Conservation (phyloP, 257 asterid genomes). For the Plectranthus barbatus region DNA sequence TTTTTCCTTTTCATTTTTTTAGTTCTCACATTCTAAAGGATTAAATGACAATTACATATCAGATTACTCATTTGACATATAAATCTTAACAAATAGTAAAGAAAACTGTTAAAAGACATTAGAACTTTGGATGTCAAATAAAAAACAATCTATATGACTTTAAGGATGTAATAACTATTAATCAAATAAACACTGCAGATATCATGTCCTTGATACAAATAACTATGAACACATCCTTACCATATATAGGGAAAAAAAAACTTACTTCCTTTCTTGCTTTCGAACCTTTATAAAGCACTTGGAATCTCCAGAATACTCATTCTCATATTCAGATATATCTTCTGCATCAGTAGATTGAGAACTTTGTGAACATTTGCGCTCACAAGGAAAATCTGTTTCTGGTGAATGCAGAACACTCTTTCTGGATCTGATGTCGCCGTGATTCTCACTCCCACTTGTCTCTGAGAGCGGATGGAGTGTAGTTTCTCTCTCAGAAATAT, state of each 20-base stretch:
- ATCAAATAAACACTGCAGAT: background rate
- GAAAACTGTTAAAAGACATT: background rate
- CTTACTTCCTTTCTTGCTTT: conserved; percentile 40
- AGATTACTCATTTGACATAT: background rate
- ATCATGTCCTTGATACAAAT: conserved; percentile 7
- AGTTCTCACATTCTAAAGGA: background rate
- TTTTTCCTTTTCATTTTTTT: background rate
- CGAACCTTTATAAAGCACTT: conserved; percentile 26
- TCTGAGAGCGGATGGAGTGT: conserved; percentile 14
- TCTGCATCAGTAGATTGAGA: conserved; percentile 22
- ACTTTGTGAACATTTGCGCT: conserved; percentile 7
- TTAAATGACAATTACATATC: background rate
- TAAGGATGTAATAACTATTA: background rate
- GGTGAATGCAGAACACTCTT: conserved; percentile 17
- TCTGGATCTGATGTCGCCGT: conserved; percentile 5
- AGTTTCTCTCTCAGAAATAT: conserved; percentile 14
- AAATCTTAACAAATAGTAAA: background rate
- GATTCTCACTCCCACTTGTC: conserved; percentile 10
- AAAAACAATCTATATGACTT: background rate
- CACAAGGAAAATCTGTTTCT: conserved; percentile 20
- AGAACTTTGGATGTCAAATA: background rate
- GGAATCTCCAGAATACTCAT: conserved; percentile 29
- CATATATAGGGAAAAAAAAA: conserved; percentile 1
- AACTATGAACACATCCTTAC: background rate
- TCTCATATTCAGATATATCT: conserved; percentile 47